Conservation (phyloP, 768 basidiomycete species). For the Tephrocybe sp. region DNA sequence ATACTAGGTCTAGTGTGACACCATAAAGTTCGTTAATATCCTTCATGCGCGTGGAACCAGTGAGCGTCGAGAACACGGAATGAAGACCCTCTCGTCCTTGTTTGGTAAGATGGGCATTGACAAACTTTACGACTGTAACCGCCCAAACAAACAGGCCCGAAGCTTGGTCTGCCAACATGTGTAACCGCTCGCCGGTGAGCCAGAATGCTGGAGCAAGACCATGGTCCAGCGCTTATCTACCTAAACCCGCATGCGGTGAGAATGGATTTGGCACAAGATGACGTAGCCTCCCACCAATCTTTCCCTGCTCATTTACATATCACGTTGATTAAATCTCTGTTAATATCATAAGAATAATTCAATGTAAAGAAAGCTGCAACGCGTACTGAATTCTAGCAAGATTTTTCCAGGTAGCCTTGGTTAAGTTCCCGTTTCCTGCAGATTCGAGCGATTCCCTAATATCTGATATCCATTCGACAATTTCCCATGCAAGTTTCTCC, state of each 20-base stretch:
- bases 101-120: slow-evolving; percentile 10
- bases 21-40: slow-evolving; percentile 17
- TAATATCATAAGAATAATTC: not conserved
- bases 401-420: slow-evolving; percentile 9
- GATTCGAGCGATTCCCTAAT: slow-evolving; percentile 7
- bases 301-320: slow-evolving; percentile 14
- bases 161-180: slow-evolving; percentile 3
- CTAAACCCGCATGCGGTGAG: not conserved
- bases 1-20: not conserved
- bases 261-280: not conserved
- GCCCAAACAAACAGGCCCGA: slow-evolving; percentile 18
- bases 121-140: slow-evolving; percentile 11
- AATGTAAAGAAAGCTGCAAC: not conserved
- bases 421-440: slow-evolving; percentile 6
- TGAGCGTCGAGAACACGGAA: slow-evolving; percentile 8
- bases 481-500: slow-evolving; percentile 9
- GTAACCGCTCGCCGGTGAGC: slow-evolving; percentile 11
- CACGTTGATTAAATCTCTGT: slow-evolving; percentile 11
- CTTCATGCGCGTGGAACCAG: slow-evolving; percentile 1
- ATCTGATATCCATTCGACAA: slow-evolving; percentile 10
- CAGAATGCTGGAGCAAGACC: slow-evolving; percentile 8
- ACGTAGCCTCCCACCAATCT: slow-evolving; percentile 1
- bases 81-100: slow-evolving; percentile 12
- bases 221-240: slow-evolving; percentile 4
- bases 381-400: slow-evolving; percentile 14